phyloP scores from a whole-genome alignment of 352 stramenopile genomes.

The Phytopythium delawarense region DNA sequence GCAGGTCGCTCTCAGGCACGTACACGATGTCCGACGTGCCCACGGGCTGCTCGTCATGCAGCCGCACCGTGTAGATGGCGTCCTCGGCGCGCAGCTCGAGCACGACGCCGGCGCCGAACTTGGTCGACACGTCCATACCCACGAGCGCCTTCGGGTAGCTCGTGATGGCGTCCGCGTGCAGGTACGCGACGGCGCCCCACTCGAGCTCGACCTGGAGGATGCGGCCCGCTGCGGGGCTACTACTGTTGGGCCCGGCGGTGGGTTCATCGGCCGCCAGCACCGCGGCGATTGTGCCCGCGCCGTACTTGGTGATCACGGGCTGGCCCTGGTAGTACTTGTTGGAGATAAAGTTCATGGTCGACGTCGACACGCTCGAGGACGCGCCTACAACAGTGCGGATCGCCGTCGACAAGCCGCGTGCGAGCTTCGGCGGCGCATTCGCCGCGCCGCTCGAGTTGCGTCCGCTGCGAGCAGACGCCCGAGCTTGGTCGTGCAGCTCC shows the following conservation, averaged over 20 bases:
- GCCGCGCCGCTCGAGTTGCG: conserved; percentile 14
- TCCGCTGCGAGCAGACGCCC: conserved; percentile 10
- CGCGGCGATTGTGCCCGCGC: conserved; percentile 50
- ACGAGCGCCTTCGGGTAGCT: conserved; percentile 70
- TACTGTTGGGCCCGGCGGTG: conserved; percentile 44
- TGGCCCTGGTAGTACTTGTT: conserved; percentile 73
- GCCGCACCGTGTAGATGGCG: conserved; percentile 73
- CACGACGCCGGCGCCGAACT: conserved; percentile 68
- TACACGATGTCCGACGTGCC: conserved; percentile 65
- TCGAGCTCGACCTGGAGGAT: conserved; percentile 60
- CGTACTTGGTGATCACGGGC: conserved; percentile 70
- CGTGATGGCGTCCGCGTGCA: conserved; percentile 58
- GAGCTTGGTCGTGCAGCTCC: conserved; percentile 6
- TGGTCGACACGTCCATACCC: conserved; percentile 71
- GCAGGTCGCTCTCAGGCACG: conserved; percentile 67
- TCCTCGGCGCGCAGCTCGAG: conserved; percentile 56
- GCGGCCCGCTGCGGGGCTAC: conserved; percentile 41
- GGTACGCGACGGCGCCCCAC: conserved; percentile 51
- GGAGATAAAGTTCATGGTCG: conserved; percentile 51
- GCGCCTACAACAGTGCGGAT: conserved; percentile 62
- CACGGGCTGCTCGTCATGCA: conserved; percentile 33
- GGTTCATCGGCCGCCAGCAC: conserved; percentile 34
- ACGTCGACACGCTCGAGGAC: conserved; percentile 39
- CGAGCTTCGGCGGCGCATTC: conserved; percentile 30
- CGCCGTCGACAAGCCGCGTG: conserved; percentile 36